A percentile compares a stretch with the other conserved stretches of the same genome.
Evolutionary conservation across 2,329 filamentous ascomycete genomes (phyloP).

Genomic region (Colletotrichum abscissum): DNA sequence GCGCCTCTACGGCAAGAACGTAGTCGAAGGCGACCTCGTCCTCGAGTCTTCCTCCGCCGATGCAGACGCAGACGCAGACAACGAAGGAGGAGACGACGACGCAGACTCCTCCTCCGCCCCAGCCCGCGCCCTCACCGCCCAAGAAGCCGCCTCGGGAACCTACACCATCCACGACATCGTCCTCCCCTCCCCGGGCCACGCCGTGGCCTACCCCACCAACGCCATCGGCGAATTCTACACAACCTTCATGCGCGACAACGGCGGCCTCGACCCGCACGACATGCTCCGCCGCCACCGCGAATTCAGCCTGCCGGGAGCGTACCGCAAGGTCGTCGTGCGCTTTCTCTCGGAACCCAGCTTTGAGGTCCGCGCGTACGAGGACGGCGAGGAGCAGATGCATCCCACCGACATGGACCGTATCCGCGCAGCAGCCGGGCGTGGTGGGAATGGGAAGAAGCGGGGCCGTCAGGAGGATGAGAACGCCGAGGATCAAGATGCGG

Average conservation of each 20-base stretch:
- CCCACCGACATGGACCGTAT: slow-evolving; percentile 85
- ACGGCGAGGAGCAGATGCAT: slow-evolving; percentile 85
- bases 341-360: slow-evolving; percentile 72
- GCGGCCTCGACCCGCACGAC: slow-evolving; percentile 80
- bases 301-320: slow-evolving; percentile 87
- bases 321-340: slow-evolving; percentile 83
- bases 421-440: slow-evolving; percentile 50
- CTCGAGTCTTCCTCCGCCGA: slow-evolving; percentile 56
- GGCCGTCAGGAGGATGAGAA: slow-evolving; percentile 25
- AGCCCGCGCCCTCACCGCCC: slow-evolving; percentile 78
- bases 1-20: slow-evolving; percentile 76
- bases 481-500: slow-evolving; percentile 35
- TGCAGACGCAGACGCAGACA: slow-evolving; percentile 58
- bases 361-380: slow-evolving; percentile 76
- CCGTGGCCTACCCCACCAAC: slow-evolving; percentile 88
- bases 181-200: slow-evolving; percentile 90
- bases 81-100: slow-evolving; percentile 65
- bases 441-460: slow-evolving; percentile 38
- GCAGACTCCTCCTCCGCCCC: slow-evolving; percentile 70
- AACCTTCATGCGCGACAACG: slow-evolving; percentile 87
- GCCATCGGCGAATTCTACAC: slow-evolving; percentile 85
- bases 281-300: slow-evolving; percentile 92
- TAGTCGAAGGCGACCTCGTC: slow-evolving; percentile 88
- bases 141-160: slow-evolving; percentile 81
- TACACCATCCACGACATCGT: slow-evolving; percentile 91